Percentiles rank a stretch among this genome's conserved stretches.
Evolutionary conservation across 108 stramenopile genomes (phyloP).

Genomic region (Aureococcus anophagefferens): DNA sequence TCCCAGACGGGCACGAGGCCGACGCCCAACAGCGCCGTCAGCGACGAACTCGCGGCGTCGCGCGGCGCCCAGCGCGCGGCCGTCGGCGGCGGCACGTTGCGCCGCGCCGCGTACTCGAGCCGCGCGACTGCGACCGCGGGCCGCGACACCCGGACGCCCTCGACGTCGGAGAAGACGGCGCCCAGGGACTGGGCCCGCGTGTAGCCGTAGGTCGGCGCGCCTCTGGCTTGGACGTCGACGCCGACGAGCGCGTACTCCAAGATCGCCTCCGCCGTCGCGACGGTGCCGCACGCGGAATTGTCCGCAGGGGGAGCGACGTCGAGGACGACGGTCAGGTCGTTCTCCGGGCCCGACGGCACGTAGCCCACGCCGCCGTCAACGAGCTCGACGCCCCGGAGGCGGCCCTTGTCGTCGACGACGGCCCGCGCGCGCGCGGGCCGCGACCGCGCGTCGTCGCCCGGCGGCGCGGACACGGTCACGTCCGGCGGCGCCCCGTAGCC

Average conservation of each 20-base stretch:
- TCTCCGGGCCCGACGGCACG: constrained; percentile 5
- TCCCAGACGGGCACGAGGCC: background rate
- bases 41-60: background rate
- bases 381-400: constrained; percentile 5
- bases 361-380: background rate
- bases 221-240: background rate
- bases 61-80: background rate
- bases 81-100: background rate
- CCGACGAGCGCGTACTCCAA: background rate
- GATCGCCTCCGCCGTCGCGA: background rate
- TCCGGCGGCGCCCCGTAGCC: constrained; percentile 2
- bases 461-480: background rate
- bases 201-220: background rate
- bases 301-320: background rate
- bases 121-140: too few relatives aligned
- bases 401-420: constrained; percentile 3
- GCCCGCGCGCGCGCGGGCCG: background rate
- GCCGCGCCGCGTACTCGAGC: too few relatives aligned
- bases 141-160: too few relatives aligned
- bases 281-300: background rate
- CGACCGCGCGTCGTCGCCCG: background rate
- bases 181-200: background rate
- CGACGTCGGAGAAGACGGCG: background rate
- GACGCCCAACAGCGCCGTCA: background rate
- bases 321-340: background rate